Conservation (phyloP, 1,139 yeast genomes). For the Zygosaccharomyces sapae region DNA sequence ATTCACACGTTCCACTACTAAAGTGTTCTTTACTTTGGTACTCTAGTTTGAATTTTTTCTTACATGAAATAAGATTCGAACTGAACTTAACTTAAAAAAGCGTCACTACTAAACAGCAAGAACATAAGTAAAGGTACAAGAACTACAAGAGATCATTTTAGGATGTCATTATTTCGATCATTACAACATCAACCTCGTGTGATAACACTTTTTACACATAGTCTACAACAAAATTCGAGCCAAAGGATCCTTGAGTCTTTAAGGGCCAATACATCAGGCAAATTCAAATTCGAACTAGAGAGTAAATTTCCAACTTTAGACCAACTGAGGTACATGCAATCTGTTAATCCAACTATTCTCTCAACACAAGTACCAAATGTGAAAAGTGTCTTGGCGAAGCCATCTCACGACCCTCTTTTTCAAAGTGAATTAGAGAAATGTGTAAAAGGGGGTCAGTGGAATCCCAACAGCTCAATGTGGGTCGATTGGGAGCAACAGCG, state of each 20-base stretch:
- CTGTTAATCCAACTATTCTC: constrained; percentile 17
- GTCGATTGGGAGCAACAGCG: constrained; percentile 33
- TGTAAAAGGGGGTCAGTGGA: constrained; percentile 24
- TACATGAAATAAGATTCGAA: not conserved
- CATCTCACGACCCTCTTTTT: constrained; percentile 23
- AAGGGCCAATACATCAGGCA: constrained; percentile 17
- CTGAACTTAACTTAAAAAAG: not conserved
- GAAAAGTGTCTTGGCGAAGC: constrained; percentile 16
- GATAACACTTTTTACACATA: constrained; percentile 28
- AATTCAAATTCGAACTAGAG: constrained; percentile 23
- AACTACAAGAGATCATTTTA: not conserved
- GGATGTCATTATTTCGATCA: constrained; percentile 31
- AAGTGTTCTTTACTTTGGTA: not conserved
- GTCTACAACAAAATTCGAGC: constrained; percentile 19
- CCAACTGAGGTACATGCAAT: constrained; percentile 28
- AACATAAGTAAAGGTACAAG: not conserved
- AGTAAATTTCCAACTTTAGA: constrained; percentile 31
- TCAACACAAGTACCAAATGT: constrained; percentile 22
- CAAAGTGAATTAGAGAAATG: constrained; percentile 23
- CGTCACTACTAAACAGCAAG: not conserved
- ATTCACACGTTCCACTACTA: not conserved
- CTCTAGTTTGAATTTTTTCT: not conserved
- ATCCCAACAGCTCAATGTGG: constrained; percentile 24
- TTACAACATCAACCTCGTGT: constrained; percentile 29
- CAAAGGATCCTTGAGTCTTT: constrained; percentile 19